Evolutionary conservation across 768 basidiomycete species (phyloP).

Genomic region (Amylocystis lapponica): DNA sequence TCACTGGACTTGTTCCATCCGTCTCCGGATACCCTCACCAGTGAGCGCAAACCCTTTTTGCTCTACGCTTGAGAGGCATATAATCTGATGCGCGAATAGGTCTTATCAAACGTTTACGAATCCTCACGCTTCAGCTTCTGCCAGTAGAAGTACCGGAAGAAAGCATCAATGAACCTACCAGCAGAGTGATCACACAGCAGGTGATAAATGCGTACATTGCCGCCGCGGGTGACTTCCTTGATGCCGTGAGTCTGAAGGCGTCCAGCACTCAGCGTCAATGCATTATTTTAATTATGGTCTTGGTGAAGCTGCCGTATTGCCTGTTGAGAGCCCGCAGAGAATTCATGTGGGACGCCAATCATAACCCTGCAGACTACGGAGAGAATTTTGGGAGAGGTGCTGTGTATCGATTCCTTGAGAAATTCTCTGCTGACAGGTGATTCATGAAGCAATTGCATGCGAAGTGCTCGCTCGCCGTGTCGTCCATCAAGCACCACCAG

Average conservation of each 20-base stretch:
- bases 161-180: slow-evolving; percentile 68
- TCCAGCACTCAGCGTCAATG: background rate
- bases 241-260: slow-evolving; percentile 78
- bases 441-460: slow-evolving; percentile 60
- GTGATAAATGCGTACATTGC: slow-evolving; percentile 73
- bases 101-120: slow-evolving; percentile 73
- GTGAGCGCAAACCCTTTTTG: slow-evolving; percentile 50
- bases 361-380: slow-evolving; percentile 79
- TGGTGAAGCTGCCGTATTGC: slow-evolving; percentile 68
- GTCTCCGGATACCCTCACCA: slow-evolving; percentile 68
- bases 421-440: background rate
- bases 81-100: slow-evolving; percentile 35
- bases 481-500: slow-evolving; percentile 61
- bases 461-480: slow-evolving; percentile 80
- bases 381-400: slow-evolving; percentile 81
- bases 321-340: slow-evolving; percentile 71
- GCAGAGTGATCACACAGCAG: slow-evolving; percentile 74
- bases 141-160: slow-evolving; percentile 73
- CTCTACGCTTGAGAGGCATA: background rate
- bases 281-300: background rate
- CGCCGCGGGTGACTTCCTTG: slow-evolving; percentile 83
- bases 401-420: background rate
- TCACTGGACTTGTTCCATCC: slow-evolving; percentile 31
- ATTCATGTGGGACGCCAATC: slow-evolving; percentile 78
- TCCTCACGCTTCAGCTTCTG: slow-evolving; percentile 67